Conservation (phyloP, 2,329 filamentous ascomycete genomes). For the Leptographium procerum region DNA sequence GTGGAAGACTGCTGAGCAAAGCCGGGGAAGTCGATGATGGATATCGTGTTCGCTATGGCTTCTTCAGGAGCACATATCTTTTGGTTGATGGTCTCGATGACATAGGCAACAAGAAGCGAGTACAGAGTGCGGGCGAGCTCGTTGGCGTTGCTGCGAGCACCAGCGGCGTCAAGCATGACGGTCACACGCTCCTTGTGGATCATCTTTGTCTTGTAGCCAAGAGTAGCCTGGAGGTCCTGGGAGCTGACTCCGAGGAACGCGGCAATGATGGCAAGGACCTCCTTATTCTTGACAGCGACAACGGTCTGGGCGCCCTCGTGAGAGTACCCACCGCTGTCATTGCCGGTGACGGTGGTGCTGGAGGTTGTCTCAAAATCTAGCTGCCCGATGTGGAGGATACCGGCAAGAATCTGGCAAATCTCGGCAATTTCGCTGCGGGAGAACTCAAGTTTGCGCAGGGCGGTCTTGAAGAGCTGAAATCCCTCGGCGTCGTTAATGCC, state of each 20-base stretch:
- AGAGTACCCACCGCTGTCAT: slow-evolving; percentile 93
- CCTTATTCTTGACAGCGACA: slow-evolving; percentile 88
- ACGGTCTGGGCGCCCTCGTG: slow-evolving; percentile 82
- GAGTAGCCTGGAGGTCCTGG: slow-evolving; percentile 70
- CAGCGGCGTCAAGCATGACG: slow-evolving; percentile 88
- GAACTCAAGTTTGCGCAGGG: slow-evolving; percentile 87
- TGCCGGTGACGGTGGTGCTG: slow-evolving; percentile 64
- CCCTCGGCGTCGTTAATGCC: slow-evolving; percentile 93
- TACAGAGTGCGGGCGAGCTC: slow-evolving; percentile 90
- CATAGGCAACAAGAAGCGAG: slow-evolving; percentile 83
- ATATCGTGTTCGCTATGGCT: slow-evolving; percentile 82
- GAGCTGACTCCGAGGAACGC: slow-evolving; percentile 87
- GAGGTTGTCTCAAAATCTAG: slow-evolving; percentile 81
- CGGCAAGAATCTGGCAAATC: slow-evolving; percentile 87
- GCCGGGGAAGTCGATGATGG: slow-evolving; percentile 91
- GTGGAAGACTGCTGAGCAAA: slow-evolving; percentile 80
- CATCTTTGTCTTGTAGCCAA: slow-evolving; percentile 95
- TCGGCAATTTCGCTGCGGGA: slow-evolving; percentile 88
- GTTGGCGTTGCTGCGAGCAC: slow-evolving; percentile 83
- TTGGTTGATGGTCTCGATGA: slow-evolving; percentile 89
- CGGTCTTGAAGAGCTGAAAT: slow-evolving; percentile 96
- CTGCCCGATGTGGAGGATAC: slow-evolving; percentile 94
- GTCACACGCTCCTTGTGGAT: slow-evolving; percentile 95
- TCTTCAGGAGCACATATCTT: slow-evolving; percentile 80
- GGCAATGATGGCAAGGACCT: slow-evolving; percentile 72